phyloP scores from a whole-genome alignment of 345 rosid species.

The Ailanthus altissimus region DNA sequence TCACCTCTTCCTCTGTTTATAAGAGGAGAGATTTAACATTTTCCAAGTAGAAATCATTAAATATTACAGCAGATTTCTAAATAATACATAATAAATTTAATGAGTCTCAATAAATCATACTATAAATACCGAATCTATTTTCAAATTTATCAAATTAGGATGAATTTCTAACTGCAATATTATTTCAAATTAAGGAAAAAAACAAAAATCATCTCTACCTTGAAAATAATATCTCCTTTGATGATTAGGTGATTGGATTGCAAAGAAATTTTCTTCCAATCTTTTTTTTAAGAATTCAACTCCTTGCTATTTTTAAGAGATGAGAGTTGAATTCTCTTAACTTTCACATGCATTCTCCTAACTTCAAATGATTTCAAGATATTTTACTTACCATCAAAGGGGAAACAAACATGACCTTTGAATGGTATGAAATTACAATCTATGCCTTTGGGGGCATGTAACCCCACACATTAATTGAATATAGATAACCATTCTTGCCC shows the following conservation, averaged over 20 bases:
- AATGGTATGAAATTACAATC: not conserved
- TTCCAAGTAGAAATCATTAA: too few relatives aligned
- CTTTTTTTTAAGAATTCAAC: constrained; percentile 1
- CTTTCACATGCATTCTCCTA: constrained; percentile 23
- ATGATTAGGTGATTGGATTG: not conserved
- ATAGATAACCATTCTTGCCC: not conserved
- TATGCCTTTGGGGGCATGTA: not conserved
- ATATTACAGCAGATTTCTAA: too few relatives aligned
- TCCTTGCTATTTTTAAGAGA: constrained; percentile 19
- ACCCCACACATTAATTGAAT: constrained; percentile 19
- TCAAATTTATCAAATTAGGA: too few relatives aligned
- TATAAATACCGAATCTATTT: too few relatives aligned
- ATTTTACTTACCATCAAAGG: not conserved
- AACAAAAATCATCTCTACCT: too few relatives aligned
- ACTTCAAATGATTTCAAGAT: constrained; percentile 16
- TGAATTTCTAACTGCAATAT: too few relatives aligned
- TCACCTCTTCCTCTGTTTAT: too few relatives aligned
- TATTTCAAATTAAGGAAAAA: too few relatives aligned
- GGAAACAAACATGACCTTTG: not conserved
- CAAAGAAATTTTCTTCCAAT: not conserved
- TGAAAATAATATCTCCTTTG: not conserved
- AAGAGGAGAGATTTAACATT: too few relatives aligned
- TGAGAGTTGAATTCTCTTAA: constrained; percentile 25
- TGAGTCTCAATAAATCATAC: too few relatives aligned
- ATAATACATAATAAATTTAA: too few relatives aligned